A percentile compares a stretch with the other conserved stretches of the same genome.
These are phyloP conservation scores for Fusarium xyrophilum DNA, from an alignment of 2,329 filamentous ascomycete species.

Conservation along the genomic window DNA sequence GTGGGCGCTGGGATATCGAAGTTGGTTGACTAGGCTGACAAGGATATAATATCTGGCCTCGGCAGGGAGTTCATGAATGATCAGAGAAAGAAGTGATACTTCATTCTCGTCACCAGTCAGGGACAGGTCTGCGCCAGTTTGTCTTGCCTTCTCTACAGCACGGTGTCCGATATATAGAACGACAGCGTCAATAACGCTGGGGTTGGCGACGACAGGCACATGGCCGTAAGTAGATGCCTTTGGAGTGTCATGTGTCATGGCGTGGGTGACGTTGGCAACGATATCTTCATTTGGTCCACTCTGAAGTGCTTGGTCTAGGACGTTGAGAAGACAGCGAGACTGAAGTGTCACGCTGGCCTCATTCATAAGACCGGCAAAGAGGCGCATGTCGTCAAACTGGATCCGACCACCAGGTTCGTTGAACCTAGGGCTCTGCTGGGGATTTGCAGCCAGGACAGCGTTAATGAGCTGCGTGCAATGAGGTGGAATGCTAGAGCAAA, in stretches of 20 bases:
- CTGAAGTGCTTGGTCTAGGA: conserved; percentile 66
- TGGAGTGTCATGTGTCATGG: conserved; percentile 66
- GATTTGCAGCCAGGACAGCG: conserved; percentile 82
- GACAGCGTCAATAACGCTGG: conserved; percentile 77
- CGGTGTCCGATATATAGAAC: conserved; percentile 82
- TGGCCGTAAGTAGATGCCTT: conserved; percentile 71
- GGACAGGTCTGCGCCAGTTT: conserved; percentile 65
- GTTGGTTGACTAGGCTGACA: conserved; percentile 85
- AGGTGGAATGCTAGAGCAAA: conserved; percentile 81
- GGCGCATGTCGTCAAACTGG: conserved; percentile 74
- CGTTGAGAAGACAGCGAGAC: conserved; percentile 62
- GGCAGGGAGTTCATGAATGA: conserved; percentile 76
- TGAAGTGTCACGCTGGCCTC: conserved; percentile 65
- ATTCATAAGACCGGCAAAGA: conserved; percentile 69
- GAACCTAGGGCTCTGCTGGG: conserved; percentile 73
- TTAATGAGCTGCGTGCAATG: conserved; percentile 90
- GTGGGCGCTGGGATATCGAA: conserved; percentile 86
- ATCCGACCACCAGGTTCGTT: conserved; percentile 76
- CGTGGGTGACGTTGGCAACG: conserved; percentile 77
- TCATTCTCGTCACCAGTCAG: conserved; percentile 56
- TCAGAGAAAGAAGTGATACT: conserved; percentile 74
- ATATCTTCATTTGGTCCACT: conserved; percentile 73
- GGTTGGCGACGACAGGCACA: conserved; percentile 71
- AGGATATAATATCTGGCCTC: conserved; percentile 87
- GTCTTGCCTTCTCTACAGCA: conserved; percentile 67